These are phyloP conservation scores for Melastoma candidum DNA, from an alignment of 441 rosid species.

Conservation along the genomic window DNA sequence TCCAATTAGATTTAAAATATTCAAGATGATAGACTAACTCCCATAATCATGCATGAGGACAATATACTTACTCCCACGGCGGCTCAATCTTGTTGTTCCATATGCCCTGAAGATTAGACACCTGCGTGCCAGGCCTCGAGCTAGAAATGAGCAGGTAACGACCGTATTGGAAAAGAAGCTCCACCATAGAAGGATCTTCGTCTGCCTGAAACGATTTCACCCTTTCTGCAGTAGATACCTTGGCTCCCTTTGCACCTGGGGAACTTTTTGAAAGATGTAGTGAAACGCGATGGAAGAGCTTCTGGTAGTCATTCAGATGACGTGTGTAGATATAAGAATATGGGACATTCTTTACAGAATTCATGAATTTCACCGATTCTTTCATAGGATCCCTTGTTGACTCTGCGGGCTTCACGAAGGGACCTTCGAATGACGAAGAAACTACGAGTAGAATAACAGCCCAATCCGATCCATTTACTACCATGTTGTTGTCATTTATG, in stretches of 20 bases:
- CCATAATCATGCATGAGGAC: too few species aligned
- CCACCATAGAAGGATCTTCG: constrained; percentile 83
- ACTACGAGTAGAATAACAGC: constrained; percentile 55
- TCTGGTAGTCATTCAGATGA: constrained; percentile 19
- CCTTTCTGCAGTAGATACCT: constrained; percentile 50
- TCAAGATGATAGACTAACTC: too few species aligned
- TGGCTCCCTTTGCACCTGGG: constrained; percentile 9
- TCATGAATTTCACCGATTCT: constrained; percentile 19
- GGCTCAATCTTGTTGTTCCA: constrained; percentile 84
- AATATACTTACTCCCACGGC: constrained; percentile 66
- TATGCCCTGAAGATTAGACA: constrained; percentile 83
- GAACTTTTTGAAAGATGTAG: constrained; percentile 38
- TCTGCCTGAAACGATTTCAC: constrained; percentile 58
- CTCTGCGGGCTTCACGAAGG: constrained; percentile 58
- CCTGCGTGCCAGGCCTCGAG: constrained; percentile 91
- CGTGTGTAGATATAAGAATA: constrained; percentile 17
- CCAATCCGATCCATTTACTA: constrained; percentile 67
- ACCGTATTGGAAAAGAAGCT: constrained; percentile 84
- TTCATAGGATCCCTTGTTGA: constrained; percentile 57
- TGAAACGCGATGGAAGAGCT: constrained; percentile 19
- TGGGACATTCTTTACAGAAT: constrained; percentile 12
- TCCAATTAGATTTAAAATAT: background rate
- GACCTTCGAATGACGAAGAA: constrained; percentile 75
- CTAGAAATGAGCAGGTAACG: constrained; percentile 83
- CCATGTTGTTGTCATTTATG: constrained; percentile 50